Percentiles rank a stretch among this genome's conserved stretches.
Evolutionary conservation across 2,329 filamentous ascomycete species (phyloP).

Genomic region (Akanthomyces muscarius): DNA sequence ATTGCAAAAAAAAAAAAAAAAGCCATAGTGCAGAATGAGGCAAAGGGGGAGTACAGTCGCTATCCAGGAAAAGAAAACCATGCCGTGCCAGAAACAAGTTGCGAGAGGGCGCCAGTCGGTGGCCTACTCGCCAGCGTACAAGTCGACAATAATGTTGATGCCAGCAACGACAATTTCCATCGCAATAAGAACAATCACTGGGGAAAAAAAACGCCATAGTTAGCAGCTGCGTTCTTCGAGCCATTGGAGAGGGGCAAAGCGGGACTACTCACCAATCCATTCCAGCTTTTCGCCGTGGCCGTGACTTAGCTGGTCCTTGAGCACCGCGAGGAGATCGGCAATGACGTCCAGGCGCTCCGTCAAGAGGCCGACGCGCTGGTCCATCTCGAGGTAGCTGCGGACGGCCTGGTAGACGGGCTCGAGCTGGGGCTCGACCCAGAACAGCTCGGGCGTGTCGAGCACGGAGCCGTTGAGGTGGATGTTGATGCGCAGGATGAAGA

Average conservation of each 20-base stretch:
- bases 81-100: slow-evolving; percentile 5
- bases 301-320: slow-evolving; percentile 94
- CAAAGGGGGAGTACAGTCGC: not conserved
- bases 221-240: slow-evolving; percentile 15
- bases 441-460: slow-evolving; percentile 92
- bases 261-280: slow-evolving; percentile 69
- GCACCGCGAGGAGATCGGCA: slow-evolving; percentile 81
- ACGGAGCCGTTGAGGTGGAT: slow-evolving; percentile 97
- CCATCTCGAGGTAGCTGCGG: slow-evolving; percentile 94
- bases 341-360: slow-evolving; percentile 90
- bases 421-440: slow-evolving; percentile 96
- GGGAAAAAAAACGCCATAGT: not conserved
- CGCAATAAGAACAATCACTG: slow-evolving; percentile 91
- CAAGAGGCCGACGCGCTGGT: slow-evolving; percentile 83
- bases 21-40: not conserved
- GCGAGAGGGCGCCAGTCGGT: not conserved
- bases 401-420: slow-evolving; percentile 97
- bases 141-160: slow-evolving; percentile 91
- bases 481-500: slow-evolving; percentile 96
- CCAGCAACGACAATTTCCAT: slow-evolving; percentile 90
- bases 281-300: slow-evolving; percentile 86
- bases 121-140: slow-evolving; percentile 56
- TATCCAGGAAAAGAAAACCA: slow-evolving; percentile 12
- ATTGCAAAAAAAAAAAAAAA: not conserved
- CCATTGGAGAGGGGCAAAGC: not conserved